A percentile compares a stretch with the other conserved stretches of the same genome.
Conservation (phyloP, 768 basidiomycete genomes). For the Albatrellus ellisii region DNA sequence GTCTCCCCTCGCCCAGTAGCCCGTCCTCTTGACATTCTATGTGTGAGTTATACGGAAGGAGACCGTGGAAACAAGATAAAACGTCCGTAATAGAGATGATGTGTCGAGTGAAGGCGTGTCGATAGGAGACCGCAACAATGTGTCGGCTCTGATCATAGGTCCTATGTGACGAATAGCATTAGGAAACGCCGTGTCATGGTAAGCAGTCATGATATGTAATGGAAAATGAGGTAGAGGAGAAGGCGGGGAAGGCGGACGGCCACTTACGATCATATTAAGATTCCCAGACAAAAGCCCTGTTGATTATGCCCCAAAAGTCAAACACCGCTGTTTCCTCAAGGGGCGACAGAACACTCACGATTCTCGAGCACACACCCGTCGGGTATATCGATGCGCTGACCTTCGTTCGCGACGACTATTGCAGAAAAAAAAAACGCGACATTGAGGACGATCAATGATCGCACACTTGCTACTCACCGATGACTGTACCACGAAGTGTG, state of each 20-base stretch:
- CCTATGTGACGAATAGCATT: too few species aligned
- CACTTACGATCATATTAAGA: slow-evolving; percentile 57
- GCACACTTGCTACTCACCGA: slow-evolving; percentile 22
- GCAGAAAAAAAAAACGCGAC: background rate
- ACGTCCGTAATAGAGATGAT: too few species aligned
- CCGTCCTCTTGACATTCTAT: too few species aligned
- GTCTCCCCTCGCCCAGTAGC: too few species aligned
- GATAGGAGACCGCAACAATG: too few species aligned
- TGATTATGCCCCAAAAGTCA: too few species aligned
- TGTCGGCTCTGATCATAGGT: too few species aligned
- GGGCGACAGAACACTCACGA: slow-evolving; percentile 17
- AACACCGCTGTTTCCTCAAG: slow-evolving; percentile 8
- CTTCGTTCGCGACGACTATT: slow-evolving; percentile 40
- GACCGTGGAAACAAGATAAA: too few species aligned
- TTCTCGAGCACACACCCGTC: slow-evolving; percentile 45
- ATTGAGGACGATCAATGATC: background rate
- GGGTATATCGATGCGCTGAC: slow-evolving; percentile 42
- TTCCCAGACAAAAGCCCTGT: slow-evolving; percentile 60
- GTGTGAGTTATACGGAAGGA: too few species aligned
- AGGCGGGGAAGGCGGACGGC: slow-evolving; percentile 1
- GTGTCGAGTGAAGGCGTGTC: too few species aligned
- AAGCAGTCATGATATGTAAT: too few species aligned
- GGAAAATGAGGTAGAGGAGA: background rate
- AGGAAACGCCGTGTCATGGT: too few species aligned
- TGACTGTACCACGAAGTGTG: slow-evolving; percentile 53